phyloP scores from a whole-genome alignment of 2,329 filamentous ascomycete genomes.

The Colletotrichum chrysophilum region DNA sequence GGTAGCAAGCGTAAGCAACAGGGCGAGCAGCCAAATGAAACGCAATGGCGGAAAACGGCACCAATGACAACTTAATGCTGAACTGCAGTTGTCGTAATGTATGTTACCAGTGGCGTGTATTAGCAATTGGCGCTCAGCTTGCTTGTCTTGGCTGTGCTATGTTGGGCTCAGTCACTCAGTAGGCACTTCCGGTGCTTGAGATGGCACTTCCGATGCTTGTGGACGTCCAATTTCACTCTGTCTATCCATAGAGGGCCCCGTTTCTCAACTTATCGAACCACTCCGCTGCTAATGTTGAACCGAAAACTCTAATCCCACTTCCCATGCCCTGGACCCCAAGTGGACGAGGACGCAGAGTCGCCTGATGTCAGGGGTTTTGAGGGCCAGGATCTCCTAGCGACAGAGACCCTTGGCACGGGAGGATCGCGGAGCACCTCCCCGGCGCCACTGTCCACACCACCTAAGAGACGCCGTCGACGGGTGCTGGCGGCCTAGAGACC shows the following conservation, averaged over 20 bases:
- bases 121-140: background rate
- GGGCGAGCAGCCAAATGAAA: background rate
- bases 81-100: background rate
- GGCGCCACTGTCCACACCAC: background rate
- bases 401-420: background rate
- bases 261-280: background rate
- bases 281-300: background rate
- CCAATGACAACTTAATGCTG: background rate
- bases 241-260: background rate
- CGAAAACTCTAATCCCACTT: constrained; percentile 17
- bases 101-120: background rate
- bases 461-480: background rate
- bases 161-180: background rate
- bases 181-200: background rate
- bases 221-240: background rate
- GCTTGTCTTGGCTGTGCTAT: background rate
- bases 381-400: background rate
- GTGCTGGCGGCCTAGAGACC: background rate
- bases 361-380: background rate
- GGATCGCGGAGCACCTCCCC: constrained; percentile 3
- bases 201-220: background rate
- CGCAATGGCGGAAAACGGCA: background rate
- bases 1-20: background rate
- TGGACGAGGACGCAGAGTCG: background rate
- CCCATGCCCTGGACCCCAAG: background rate